Evolutionary conservation across 768 basidiomycete species (phyloP), one percentile per base, ranked within the genome.

Genomic region (Boletellus sp.): DNA sequence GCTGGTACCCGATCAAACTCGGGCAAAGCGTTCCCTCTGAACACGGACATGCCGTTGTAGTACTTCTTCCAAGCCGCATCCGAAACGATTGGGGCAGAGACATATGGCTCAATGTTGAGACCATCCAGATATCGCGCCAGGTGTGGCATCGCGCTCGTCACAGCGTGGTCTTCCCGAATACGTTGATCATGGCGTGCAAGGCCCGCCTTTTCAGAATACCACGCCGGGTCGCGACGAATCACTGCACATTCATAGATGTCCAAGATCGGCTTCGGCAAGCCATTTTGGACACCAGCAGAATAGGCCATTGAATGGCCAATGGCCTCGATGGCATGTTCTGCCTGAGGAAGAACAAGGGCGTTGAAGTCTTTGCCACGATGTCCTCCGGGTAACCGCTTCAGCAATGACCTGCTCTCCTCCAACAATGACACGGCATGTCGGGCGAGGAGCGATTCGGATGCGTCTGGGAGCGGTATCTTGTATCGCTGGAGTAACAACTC

Each of bases 281-380:
- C 71, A 12, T 70, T 67, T 31, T 68, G 66, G 38, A 75, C 50
- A 16, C 74, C 82, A 16, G 78, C 77, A 6, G 80, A 77, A 59
- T 83, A 83, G 3, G 83, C 79, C 36, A 81, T 68, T 15, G 81
- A 77, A 58, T 84, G 80, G 4, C 84, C 83, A 36, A 85, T 78
- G n/a, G 83, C 77, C 67, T 81, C 77, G 45, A 85, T 62, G 6
- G 78, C 71, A 12, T 52, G 50, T 44, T 79, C 75, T 10, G 80
- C 77, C 59, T 78, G 77, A 6, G 81, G 83, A 46, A 84, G 74
- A 49, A 84, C 63, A 44, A 79, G 70, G 6, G 73, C 70, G 60
- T 79, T 78, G 65, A 81, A 81, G 0, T 7, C 60, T 23, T 72
- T 68, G 23, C 45, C 19, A 5, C 61, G 61, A 36, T 62, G 61